Evolutionary conservation across 768 basidiomycete species (phyloP).

Genomic region (Pisolithus tinctorius): DNA sequence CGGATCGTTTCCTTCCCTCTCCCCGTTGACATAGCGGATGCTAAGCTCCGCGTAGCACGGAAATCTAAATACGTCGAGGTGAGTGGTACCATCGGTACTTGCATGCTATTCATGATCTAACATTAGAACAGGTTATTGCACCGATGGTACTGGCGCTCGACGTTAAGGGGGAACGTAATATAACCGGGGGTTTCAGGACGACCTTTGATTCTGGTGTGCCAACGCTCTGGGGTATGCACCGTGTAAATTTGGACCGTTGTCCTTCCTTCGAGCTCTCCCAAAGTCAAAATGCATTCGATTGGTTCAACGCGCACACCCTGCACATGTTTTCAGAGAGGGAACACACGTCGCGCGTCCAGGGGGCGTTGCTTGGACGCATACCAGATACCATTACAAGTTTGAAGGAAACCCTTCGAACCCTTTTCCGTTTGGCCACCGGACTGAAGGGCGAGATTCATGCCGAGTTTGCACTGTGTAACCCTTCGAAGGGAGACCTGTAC

Average conservation of each 20-base stretch:
- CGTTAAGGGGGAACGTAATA: conserved; percentile 10
- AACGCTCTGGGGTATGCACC: conserved; percentile 32
- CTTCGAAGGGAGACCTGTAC: conserved; percentile 14
- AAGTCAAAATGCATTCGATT: conserved; percentile 10
- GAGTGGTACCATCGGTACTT: not conserved
- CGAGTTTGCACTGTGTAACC: conserved; percentile 14
- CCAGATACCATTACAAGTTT: conserved; percentile 24
- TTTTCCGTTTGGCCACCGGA: conserved; percentile 24
- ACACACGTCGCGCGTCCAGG: not conserved
- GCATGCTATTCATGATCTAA: not conserved
- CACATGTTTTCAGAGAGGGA: conserved; percentile 30
- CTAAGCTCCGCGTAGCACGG: conserved; percentile 43
- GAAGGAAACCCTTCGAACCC: conserved; percentile 26
- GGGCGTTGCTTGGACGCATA: not conserved
- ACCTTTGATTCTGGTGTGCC: conserved; percentile 10
- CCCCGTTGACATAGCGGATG: conserved; percentile 32
- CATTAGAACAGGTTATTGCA: conserved; percentile 19
- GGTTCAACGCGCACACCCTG: conserved; percentile 28
- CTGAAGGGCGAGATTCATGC: conserved; percentile 10
- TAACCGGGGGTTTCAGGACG: conserved; percentile 25
- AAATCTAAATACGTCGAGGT: conserved; percentile 47
- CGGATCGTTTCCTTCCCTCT: conserved; percentile 35
- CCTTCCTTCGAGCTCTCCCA: conserved; percentile 24
- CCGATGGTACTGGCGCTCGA: conserved; percentile 11
- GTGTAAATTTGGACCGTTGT: conserved; percentile 29